Evolutionary conservation across 768 basidiomycete species (phyloP).

Genomic region (Suillus fuscotomentosus): DNA sequence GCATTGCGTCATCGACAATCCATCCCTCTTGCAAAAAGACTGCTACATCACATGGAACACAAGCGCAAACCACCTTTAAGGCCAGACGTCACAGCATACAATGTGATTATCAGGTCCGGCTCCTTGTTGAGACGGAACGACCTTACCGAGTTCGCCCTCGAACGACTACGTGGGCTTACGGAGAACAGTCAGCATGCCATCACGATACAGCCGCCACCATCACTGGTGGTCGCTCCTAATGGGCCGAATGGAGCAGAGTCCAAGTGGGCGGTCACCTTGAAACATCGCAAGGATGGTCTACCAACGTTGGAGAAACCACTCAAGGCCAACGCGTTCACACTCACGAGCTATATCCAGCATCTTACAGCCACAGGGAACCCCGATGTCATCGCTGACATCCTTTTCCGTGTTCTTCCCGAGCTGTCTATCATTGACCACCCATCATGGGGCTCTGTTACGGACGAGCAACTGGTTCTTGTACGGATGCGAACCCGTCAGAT

Average conservation of each 20-base stretch:
- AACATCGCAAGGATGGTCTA: not conserved
- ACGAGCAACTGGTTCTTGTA: slow-evolving; percentile 24
- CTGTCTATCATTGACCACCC: slow-evolving; percentile 40
- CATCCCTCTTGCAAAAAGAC: slow-evolving; percentile 40
- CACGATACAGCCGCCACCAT: slow-evolving; percentile 12
- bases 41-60: slow-evolving; percentile 57
- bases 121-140: slow-evolving; percentile 47
- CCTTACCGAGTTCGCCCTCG: slow-evolving; percentile 39
- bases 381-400: slow-evolving; percentile 39
- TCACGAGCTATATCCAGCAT: slow-evolving; percentile 52
- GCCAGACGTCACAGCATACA: slow-evolving; percentile 52
- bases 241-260: not conserved
- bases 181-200: slow-evolving; percentile 25
- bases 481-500: slow-evolving; percentile 25
- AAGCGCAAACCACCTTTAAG: slow-evolving; percentile 38
- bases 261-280: not conserved
- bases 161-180: slow-evolving; percentile 27
- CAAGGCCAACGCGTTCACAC: slow-evolving; percentile 42
- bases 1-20: slow-evolving; percentile 60
- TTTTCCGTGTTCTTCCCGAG: slow-evolving; percentile 61
- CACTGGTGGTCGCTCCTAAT: not conserved
- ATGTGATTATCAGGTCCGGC: slow-evolving; percentile 56
- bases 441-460: slow-evolving; percentile 29
- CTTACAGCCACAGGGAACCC: slow-evolving; percentile 51
- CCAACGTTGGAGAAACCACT: slow-evolving; percentile 8